phyloP scores from a whole-genome alignment of 2,329 filamentous ascomycete genomes.

The Scorias spongiosa region DNA sequence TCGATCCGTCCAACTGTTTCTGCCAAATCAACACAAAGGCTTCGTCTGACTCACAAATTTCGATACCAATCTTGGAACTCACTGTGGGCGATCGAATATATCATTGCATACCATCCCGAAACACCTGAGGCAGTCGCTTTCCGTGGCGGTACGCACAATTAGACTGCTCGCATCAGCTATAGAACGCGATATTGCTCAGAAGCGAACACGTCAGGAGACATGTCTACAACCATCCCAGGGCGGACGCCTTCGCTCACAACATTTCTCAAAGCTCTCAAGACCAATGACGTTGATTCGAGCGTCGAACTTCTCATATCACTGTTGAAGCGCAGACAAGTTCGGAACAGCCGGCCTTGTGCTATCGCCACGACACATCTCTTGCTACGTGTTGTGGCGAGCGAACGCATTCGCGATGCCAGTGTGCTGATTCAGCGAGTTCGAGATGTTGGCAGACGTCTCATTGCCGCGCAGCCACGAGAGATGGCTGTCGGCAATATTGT shows the following conservation, averaged over 20 bases:
- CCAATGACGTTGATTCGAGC: conserved; percentile 60
- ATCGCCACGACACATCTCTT: conserved; percentile 83
- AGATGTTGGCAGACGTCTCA: conserved; percentile 60
- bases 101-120: no score
- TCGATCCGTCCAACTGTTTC: no score
- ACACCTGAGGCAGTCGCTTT: no score
- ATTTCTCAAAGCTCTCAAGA: conserved; percentile 66
- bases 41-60: no score
- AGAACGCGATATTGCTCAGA: no score
- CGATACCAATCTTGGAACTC: no score
- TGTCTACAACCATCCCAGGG: conserved; percentile 42
- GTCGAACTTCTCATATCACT: conserved; percentile 74
- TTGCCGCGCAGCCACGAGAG: conserved; percentile 74
- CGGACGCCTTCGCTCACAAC: conserved; percentile 60
- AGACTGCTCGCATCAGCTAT: no score
- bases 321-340: conserved; percentile 80
- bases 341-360: conserved; percentile 74
- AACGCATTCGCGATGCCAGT: conserved; percentile 61
- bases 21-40: no score
- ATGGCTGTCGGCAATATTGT: conserved; percentile 92
- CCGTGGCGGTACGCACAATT: no score
- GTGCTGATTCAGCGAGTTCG: conserved; percentile 69
- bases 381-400: conserved; percentile 68
- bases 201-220: conserved; percentile 16
- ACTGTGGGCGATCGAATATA: no score